Evolutionary conservation across 129 eudicot genomes (phyloP).

Genomic region (Artemisia argyi): DNA sequence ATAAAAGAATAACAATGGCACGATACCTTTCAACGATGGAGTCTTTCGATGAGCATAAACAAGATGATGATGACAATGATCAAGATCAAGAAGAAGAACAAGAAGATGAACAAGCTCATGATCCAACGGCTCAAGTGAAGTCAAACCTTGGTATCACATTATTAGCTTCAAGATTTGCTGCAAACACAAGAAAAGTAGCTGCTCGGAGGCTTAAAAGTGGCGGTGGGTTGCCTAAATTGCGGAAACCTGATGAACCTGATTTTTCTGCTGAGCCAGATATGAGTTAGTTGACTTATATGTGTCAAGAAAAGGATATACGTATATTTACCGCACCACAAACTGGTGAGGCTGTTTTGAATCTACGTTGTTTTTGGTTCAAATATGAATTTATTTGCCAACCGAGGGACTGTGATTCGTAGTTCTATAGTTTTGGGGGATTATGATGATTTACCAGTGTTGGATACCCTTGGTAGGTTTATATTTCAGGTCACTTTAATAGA

Average conservation of each 20-base stretch:
- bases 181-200: slow-evolving; percentile 81
- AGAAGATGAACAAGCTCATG: slow-evolving; percentile 40
- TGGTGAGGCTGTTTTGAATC: slow-evolving; percentile 16
- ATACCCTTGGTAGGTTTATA: neutral
- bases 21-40: slow-evolving; percentile 63
- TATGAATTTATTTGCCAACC: slow-evolving; percentile 15
- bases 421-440: neutral
- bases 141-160: slow-evolving; percentile 74
- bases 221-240: slow-evolving; percentile 55
- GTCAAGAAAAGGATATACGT: slow-evolving; percentile 19
- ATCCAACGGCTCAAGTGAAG: slow-evolving; percentile 35
- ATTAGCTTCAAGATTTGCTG: slow-evolving; percentile 91
- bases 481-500: neutral
- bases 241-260: slow-evolving; percentile 98
- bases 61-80: slow-evolving; percentile 34
- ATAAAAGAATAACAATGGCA: slow-evolving; percentile 67
- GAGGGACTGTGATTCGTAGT: slow-evolving; percentile 5
- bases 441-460: slow-evolving; percentile 5
- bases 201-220: slow-evolving; percentile 67
- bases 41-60: slow-evolving; percentile 51
- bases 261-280: slow-evolving; percentile 70
- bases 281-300: slow-evolving; percentile 31
- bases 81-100: slow-evolving; percentile 32
- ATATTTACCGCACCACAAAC: slow-evolving; percentile 4
- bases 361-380: slow-evolving; percentile 23